phyloP scores from a whole-genome alignment of 345 rosid species.

The Raphanus sativus region DNA sequence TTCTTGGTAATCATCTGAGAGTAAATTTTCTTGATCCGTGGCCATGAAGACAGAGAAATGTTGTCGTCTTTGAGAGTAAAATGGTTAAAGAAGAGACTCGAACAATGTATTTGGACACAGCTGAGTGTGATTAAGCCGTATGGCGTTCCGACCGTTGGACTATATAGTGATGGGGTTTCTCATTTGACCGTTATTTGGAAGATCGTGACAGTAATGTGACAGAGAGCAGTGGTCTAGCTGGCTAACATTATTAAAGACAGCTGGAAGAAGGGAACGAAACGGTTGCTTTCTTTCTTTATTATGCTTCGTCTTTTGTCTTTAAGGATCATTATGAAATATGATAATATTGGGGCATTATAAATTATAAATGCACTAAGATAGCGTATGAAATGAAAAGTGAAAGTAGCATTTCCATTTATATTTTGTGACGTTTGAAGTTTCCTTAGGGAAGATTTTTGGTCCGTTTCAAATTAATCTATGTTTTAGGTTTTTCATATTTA shows the following conservation, averaged over 20 bases:
- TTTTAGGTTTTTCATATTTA: too few species aligned
- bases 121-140: conserved; percentile 7
- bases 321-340: conserved; percentile 13
- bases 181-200: conserved; percentile 14
- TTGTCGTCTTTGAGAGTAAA: not conserved
- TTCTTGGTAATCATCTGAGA: conserved; percentile 37
- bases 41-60: conserved; percentile 23
- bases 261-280: conserved; percentile 39
- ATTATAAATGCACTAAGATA: not conserved
- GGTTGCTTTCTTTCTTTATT: conserved; percentile 11
- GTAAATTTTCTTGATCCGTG: conserved; percentile 27
- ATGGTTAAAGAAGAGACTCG: not conserved
- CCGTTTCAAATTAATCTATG: too few species aligned
- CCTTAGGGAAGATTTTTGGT: too few species aligned
- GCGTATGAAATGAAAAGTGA: conserved; percentile 1
- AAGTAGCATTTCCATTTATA: not conserved
- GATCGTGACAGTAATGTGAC: conserved; percentile 27
- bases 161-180: not conserved
- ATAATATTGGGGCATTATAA: not conserved
- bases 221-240: conserved; percentile 10
- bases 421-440: not conserved
- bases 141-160: conserved; percentile 19
- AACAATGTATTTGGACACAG: not conserved
- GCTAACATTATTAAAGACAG: conserved; percentile 33
- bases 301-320: conserved; percentile 26